Evolutionary conservation across 768 basidiomycete species (phyloP).

Genomic region (Kondoa subrosea): DNA sequence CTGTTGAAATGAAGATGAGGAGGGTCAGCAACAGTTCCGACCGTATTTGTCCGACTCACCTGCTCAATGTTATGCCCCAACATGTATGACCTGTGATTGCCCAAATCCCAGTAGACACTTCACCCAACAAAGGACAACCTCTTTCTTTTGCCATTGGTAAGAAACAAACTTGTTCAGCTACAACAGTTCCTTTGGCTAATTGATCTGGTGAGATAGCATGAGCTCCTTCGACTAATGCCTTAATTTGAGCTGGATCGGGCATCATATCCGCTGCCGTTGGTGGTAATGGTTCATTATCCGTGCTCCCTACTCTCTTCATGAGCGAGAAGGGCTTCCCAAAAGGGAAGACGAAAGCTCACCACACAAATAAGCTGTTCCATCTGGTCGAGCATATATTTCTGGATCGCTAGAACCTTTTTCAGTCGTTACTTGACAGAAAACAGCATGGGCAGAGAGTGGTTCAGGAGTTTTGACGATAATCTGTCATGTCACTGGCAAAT

Average conservation of each 20-base stretch:
- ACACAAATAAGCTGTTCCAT: background rate
- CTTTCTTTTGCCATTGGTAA: background rate
- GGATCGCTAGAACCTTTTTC: background rate
- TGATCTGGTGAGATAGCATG: background rate
- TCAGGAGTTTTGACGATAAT: background rate
- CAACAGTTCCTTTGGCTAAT: background rate
- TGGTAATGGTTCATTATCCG: background rate
- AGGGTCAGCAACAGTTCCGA: background rate
- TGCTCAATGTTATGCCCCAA: background rate
- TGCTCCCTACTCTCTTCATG: background rate
- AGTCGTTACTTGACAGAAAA: background rate
- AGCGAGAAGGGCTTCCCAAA: background rate
- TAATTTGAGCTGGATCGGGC: background rate
- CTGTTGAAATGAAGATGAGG: too few relatives aligned
- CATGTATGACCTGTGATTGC: background rate
- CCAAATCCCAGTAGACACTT: background rate
- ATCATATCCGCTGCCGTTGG: background rate
- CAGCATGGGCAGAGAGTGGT: background rate
- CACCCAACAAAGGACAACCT: background rate
- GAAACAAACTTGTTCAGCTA: background rate
- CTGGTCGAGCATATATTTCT: background rate
- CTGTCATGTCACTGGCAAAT: background rate
- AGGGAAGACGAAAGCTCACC: background rate
- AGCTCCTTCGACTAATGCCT: background rate
- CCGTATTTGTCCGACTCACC: background rate